These are phyloP conservation scores for Aphanomyces euteiches DNA, from an alignment of 352 stramenopile species.

Conservation along the genomic window DNA sequence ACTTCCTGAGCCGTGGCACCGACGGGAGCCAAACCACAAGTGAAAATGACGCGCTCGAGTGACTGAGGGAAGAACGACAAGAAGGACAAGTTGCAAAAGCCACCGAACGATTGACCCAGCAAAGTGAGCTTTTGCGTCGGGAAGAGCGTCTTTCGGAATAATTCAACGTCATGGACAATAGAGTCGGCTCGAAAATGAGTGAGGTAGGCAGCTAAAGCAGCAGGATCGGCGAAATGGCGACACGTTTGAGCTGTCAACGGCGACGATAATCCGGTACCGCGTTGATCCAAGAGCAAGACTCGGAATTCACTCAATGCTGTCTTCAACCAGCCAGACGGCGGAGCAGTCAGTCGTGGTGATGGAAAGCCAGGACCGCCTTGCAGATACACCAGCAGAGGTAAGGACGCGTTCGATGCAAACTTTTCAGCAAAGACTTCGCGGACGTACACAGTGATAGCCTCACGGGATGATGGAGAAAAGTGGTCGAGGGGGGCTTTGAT, in stretches of 20 bases:
- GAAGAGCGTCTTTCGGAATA: slow-evolving; percentile 50
- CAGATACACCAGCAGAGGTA: slow-evolving; percentile 46
- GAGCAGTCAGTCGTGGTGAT: slow-evolving; percentile 29
- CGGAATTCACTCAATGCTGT: slow-evolving; percentile 44
- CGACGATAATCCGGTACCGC: slow-evolving; percentile 56
- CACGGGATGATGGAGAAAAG: not conserved
- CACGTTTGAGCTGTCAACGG: slow-evolving; percentile 52
- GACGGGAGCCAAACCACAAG: slow-evolving; percentile 63
- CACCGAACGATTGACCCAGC: slow-evolving; percentile 67
- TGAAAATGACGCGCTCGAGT: slow-evolving; percentile 51
- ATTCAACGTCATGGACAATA: slow-evolving; percentile 65
- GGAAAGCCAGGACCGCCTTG: slow-evolving; percentile 46
- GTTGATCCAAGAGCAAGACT: slow-evolving; percentile 70
- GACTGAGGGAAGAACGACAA: slow-evolving; percentile 48
- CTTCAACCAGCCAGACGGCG: slow-evolving; percentile 41
- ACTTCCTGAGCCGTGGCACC: slow-evolving; percentile 41
- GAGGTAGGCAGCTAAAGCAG: slow-evolving; percentile 44
- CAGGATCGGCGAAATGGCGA: not conserved
- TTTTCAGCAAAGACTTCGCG: slow-evolving; percentile 22
- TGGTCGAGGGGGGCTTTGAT: slow-evolving; percentile 10
- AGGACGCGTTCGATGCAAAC: not conserved
- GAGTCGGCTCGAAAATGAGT: slow-evolving; percentile 57
- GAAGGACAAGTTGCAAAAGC: slow-evolving; percentile 71
- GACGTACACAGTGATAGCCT: slow-evolving; percentile 5
- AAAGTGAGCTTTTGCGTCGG: slow-evolving; percentile 21